phyloP scores from a whole-genome alignment of 2,329 filamentous ascomycete species.

The Dactylellina leptospora region DNA sequence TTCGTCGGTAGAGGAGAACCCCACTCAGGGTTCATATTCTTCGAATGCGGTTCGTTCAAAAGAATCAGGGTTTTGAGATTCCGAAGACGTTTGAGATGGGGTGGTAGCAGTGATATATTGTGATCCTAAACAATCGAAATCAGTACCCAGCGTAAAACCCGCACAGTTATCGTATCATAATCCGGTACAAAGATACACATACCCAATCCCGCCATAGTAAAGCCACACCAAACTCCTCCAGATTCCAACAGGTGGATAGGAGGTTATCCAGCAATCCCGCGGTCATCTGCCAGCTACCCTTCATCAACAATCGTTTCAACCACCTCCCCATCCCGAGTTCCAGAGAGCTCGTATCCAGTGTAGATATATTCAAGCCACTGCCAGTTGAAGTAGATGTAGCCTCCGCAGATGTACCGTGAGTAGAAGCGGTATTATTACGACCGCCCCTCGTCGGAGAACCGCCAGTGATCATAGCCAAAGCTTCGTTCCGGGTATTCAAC shows the following conservation, averaged over 20 bases:
- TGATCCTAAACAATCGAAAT: constrained; percentile 18
- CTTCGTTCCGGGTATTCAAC: constrained; percentile 39
- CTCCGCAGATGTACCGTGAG: not conserved
- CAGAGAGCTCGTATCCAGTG: not conserved
- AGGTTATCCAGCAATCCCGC: constrained; percentile 20
- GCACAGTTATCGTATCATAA: no score
- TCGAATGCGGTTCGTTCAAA: constrained; percentile 43
- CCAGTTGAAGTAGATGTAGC: not conserved
- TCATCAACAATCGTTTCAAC: constrained; percentile 42
- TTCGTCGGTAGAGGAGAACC: constrained; percentile 35
- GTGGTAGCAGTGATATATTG: constrained; percentile 19
- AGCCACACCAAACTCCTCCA: constrained; percentile 44
- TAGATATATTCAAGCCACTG: not conserved
- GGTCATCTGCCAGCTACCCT: constrained; percentile 47
- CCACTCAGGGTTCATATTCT: constrained; percentile 52
- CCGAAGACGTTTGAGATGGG: constrained; percentile 28
- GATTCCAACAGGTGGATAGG: constrained; percentile 26
- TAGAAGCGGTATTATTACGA: not conserved
- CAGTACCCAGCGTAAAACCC: not conserved
- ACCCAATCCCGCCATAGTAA: constrained; percentile 45
- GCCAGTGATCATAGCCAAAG: constrained; percentile 28
- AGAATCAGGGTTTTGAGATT: constrained; percentile 30
- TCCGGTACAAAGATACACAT: not conserved
- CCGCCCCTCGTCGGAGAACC: not conserved
- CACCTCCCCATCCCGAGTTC: constrained; percentile 35